Base-by-base conservation (phyloP, 805 yeast genomes). In the Hagleromyces aurorensis region DNA sequence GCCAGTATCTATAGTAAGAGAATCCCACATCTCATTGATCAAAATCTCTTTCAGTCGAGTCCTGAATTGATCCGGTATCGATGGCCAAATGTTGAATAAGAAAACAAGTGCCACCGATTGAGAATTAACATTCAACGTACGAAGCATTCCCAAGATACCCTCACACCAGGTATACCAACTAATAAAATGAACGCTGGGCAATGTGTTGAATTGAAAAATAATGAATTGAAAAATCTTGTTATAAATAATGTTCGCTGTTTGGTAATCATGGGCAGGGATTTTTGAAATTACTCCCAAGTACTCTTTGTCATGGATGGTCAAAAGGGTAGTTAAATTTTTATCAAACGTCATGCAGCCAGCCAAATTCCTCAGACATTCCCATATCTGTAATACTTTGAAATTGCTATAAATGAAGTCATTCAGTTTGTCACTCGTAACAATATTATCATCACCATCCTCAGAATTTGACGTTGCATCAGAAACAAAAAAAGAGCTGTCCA, bases 71-170 rank as follows among this genome's bases (percentile, higher is more conserved):
- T n/a, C 6, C 3, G 57, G 48, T 3, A 55, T 30, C 16, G 22
- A 23, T 4, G 31, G 28, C 60, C 60, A 55, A 6, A 40, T 35
- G 32, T 55, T 55, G 29, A 55, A 54, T 7, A 54, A 29, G 14
- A 45, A 41, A 3, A 46, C 16, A 2, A 52, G 24, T 6, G 50
- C 46, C 15, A 39, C 40, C 3, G 33, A 34, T 34, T 54, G 59
- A 17, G 45, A 39, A 21, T 50, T 46, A 15, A 32, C 36, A 27
- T 43, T 42, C 12, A 41, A 31, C 1, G 59, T 54, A 25, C 33
- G 45, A 10, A 54, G 18, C 44, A 52, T 41, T 25, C 40, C 42
- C 8, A 44, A 21, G 2, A 46, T 32, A 3, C 57, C 57, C 2
- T 25, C 18, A 7, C 33, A 25, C 59, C 59, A 55, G 8, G 13